Evolutionary conservation across 345 rosid species (phyloP).

Genomic region (Gossypium sturtianum): DNA sequence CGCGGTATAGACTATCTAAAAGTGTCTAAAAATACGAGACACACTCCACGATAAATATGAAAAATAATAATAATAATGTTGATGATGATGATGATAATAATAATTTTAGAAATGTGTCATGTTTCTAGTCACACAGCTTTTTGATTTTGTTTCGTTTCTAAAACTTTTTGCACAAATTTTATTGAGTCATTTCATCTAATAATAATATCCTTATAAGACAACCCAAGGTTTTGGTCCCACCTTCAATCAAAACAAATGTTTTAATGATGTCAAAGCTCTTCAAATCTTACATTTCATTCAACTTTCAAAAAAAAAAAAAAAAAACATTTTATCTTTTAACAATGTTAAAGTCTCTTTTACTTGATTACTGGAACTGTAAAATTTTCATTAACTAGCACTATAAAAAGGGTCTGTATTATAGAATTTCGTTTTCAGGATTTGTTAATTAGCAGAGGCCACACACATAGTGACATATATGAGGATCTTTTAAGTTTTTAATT

Average conservation of each 20-base stretch:
- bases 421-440: not conserved
- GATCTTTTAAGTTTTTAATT: not conserved
- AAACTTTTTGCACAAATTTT: not conserved
- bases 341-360: not conserved
- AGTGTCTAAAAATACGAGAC: no score
- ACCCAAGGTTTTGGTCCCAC: not conserved
- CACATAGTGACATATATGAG: not conserved
- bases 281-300: not conserved
- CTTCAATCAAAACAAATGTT: not conserved
- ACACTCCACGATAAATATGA: no score
- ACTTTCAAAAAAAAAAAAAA: not conserved
- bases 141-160: not conserved
- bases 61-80: no score
- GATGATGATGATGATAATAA: no score
- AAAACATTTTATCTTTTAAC: not conserved
- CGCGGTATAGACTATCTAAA: rapidly evolving
- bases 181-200: not conserved
- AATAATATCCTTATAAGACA: no score
- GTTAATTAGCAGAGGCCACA: not conserved
- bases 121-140: constrained; percentile 11
- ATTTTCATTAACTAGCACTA: no score
- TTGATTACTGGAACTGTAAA: no score
- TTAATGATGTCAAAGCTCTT: not conserved
- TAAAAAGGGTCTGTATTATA: no score
- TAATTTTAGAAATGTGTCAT: not conserved